phyloP scores from a whole-genome alignment of 805 yeast species.

The Groenewaldozyma salmanticensis region DNA sequence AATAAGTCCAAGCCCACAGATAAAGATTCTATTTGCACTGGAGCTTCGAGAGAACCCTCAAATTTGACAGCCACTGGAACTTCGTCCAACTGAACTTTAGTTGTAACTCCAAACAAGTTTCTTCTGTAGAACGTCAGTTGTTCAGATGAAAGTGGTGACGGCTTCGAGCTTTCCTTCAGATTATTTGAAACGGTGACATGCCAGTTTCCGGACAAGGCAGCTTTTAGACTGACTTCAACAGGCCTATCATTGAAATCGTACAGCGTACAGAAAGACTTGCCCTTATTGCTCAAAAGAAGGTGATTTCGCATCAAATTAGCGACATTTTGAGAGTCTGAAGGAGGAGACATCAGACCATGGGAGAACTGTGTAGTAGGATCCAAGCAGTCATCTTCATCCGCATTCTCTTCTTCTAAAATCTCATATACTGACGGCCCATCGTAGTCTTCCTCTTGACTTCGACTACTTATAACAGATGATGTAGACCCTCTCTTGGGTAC shows the following conservation, averaged over 20 bases:
- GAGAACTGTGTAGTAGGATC: no score
- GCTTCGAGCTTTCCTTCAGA: background rate
- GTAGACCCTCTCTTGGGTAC: no score
- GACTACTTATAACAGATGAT: no score
- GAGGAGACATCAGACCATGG: no score
- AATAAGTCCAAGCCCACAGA: constrained; percentile 3
- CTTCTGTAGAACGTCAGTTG: constrained; percentile 22
- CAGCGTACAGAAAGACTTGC: no score
- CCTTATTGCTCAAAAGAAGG: no score
- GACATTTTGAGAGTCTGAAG: no score
- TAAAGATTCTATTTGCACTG: background rate
- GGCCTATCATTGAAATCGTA: constrained; percentile 2
- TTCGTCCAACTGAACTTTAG: constrained; percentile 4
- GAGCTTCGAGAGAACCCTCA: background rate
- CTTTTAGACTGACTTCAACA: background rate
- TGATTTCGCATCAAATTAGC: no score
- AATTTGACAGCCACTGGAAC: background rate
- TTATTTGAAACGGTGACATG: constrained; percentile 5
- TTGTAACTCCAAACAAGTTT: constrained; percentile 16
- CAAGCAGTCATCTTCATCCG: no score
- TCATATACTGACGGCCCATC: no score
- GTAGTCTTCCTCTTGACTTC: no score
- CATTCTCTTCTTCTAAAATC: no score
- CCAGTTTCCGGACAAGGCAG: constrained; percentile 8
- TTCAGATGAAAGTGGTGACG: background rate